Base-by-base conservation (phyloP, 768 basidiomycete genomes). In the Tricholoma saponaceum region DNA sequence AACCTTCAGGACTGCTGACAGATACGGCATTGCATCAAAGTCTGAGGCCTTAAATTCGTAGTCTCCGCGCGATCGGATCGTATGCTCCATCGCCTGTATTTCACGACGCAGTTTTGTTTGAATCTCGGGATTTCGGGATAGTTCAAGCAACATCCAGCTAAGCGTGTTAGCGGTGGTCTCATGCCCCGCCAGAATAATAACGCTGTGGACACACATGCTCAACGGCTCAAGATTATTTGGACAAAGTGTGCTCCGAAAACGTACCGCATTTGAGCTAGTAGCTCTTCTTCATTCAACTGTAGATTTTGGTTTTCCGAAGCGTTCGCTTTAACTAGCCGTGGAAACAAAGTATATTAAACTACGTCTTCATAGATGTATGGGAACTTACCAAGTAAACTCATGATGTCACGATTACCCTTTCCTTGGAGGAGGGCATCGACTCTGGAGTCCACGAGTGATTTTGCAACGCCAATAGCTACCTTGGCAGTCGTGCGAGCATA, bases 81-180 rank as follows among this genome's bases (percentile, higher is more conserved):
- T 70, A 16, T 57, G 54, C 55, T 77, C 66, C 63, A 70, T 73
- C 23, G 79, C 68, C 64, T 69, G 68, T 39, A 87, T 78, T 71
- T 92, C 90, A 0, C 71, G 66, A 16, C 91, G 81, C 35, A 92
- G 79, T 56, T 74, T 77, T 2, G 70, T 72, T 69, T 93, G 90
- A 5, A 84, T 68, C 7, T 81, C 73, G 0, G 81, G 82, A 60
- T 84, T 73, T 30, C 75, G 78, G 9, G 85, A 79, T 28, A 93
- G 76, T 59, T 86, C 83, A 53, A 86, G 74, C 12, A 90, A 69
- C 5, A 79, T 76, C 84, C 86, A 92, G 53, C 74, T 75, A 46
- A 87, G 60, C 0, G 80, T 76, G 57, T 78, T 83, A 0, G 86
- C 77, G 10, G 83, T 84, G 8, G 84, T 85, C 64, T 87, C 86